Base-by-base conservation (phyloP, 2,329 filamentous ascomycete species). In the Penicillium sp. region DNA sequence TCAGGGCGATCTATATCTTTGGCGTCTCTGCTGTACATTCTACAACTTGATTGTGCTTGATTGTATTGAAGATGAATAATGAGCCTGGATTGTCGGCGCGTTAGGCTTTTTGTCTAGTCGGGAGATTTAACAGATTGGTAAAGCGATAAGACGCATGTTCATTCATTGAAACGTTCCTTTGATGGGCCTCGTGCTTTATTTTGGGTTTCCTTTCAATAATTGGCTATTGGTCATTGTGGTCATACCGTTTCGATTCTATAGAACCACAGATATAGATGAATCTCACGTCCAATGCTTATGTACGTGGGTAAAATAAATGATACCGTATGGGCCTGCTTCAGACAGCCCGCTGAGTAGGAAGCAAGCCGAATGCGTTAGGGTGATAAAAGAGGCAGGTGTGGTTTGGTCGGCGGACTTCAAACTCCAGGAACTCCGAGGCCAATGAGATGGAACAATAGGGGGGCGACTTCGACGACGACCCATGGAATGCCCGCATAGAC, bases 401-500 rank as follows among this genome's bases (percentile, higher is more conserved):
- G n/a, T 38, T 4, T 13, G 31, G 24, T 27, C 24, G 24, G 8
- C 6, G 34, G n/a, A 36, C 34, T n/a, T 36, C 14, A 36, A 36
- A n/a, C 34, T 36, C 14, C 34, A 29, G 53, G 53, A 10, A 61
- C 60, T 29, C 65, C 61, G 11, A 68, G 64, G n/a, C 68, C 67
- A 24, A 67, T 48, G 31, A 59, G 14, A 68, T 90, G 83, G 68
- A 94, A 92, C 39, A 90, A 72, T 24, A 90, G 77, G 0, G 89
- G 89, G 60, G 88, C 87, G n/a, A 82, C 79, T 62, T 90, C 89
- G 1, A 90, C 86, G 2, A 90, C 89, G 55, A 95, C 78, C 86
- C 87, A 92, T 48, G 82, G 91, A 71, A 96, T 96, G 43, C 90
- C 90, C 91, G 88, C 83, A 77, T 99, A 99, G 22, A 99, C 91